Conservation (phyloP, 75 land plant genomes). For the Picea sitchensis region DNA sequence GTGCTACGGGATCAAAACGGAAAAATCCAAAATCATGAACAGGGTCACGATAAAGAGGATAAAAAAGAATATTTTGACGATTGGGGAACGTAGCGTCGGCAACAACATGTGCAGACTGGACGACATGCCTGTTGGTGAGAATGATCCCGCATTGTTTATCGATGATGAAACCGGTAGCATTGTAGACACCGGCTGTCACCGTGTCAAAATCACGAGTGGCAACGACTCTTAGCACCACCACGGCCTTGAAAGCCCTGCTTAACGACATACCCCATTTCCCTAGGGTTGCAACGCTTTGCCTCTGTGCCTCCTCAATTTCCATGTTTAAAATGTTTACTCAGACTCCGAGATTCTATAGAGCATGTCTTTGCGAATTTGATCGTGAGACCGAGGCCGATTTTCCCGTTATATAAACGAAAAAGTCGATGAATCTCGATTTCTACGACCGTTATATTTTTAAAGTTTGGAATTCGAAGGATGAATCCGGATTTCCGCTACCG, state of each 20-base stretch:
- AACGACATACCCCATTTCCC: slow-evolving; percentile 16
- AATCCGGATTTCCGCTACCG: too few relatives aligned
- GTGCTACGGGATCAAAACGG: slow-evolving; percentile 22
- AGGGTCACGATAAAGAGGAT: slow-evolving; percentile 87
- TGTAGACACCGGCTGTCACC: slow-evolving; percentile 71
- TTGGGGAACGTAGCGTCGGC: slow-evolving; percentile 95
- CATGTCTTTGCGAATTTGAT: too few relatives aligned
- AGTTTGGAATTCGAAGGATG: too few relatives aligned
- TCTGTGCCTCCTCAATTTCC: too few relatives aligned
- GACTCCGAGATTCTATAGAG: too few relatives aligned
- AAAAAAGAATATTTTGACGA: slow-evolving; percentile 74
- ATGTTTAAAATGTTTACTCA: too few relatives aligned
- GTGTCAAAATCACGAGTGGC: slow-evolving; percentile 86
- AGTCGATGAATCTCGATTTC: too few relatives aligned
- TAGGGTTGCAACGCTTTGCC: too few relatives aligned
- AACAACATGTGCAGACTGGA: slow-evolving; percentile 89
- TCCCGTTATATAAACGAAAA: too few relatives aligned
- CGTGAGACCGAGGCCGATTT: too few relatives aligned
- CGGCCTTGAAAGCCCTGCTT: slow-evolving; percentile 66
- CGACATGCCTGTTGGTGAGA: slow-evolving; percentile 93
- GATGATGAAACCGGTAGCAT: slow-evolving; percentile 85
- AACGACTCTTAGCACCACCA: slow-evolving; percentile 77
- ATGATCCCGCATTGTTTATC: slow-evolving; percentile 72
- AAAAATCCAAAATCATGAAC: slow-evolving; percentile 54
- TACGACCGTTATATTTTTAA: too few relatives aligned